These are phyloP conservation scores for Zoysia pacifica DNA, from an alignment of 176 grass and related monocot species.

Conservation along the genomic window DNA sequence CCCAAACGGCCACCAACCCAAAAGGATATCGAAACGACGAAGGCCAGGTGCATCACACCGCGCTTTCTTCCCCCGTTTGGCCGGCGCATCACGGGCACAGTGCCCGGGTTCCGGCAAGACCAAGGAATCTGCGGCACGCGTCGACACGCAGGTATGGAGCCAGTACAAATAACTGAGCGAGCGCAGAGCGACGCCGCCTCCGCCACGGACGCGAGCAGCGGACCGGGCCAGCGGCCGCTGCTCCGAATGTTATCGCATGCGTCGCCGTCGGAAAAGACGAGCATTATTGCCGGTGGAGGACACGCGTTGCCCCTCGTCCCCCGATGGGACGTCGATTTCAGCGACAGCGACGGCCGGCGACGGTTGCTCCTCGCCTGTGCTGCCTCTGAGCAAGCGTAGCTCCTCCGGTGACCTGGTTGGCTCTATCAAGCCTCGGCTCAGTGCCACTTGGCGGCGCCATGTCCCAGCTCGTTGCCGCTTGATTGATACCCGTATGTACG, in stretches of 20 bases:
- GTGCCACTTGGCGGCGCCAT: neutral
- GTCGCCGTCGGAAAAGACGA: slow-evolving; percentile 14
- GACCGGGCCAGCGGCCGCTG: neutral
- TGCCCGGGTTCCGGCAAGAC: neutral
- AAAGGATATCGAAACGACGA: neutral
- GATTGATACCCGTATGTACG: neutral
- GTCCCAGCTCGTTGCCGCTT: neutral
- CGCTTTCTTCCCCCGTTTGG: neutral
- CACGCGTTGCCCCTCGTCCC: neutral
- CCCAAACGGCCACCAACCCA: neutral
- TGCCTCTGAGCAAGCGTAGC: neutral
- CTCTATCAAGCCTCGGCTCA: neutral
- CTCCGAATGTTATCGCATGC: neutral
- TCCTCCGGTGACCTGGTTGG: neutral
- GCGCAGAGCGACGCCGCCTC: slow-evolving; percentile 2
- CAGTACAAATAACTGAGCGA: slow-evolving; percentile 28
- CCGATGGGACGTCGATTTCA: neutral
- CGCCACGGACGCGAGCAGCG: neutral
- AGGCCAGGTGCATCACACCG: slow-evolving; percentile 1
- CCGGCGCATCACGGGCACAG: too few species aligned
- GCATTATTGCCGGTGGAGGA: slow-evolving; percentile 29
- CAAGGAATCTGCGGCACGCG: neutral
- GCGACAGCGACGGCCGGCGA: slow-evolving; percentile 13
- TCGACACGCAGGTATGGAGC: neutral
- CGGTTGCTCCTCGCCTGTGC: neutral